A percentile compares a stretch with the other conserved stretches of the same genome.
phyloP scores from a whole-genome alignment of 148 eudicot species.

The Fagopyrum tataricum region DNA sequence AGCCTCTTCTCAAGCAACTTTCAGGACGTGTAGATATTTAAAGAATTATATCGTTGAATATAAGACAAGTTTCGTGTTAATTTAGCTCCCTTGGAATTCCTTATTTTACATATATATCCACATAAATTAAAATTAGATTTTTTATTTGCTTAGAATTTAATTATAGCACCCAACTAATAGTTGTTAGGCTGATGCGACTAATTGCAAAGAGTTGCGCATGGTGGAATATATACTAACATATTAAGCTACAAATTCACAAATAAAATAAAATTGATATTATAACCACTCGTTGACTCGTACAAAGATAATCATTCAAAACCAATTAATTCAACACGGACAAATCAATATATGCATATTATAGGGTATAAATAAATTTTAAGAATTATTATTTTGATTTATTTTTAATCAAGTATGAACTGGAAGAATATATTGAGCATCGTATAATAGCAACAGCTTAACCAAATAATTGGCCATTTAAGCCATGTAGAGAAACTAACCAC shows the following conservation, averaged over 20 bases:
- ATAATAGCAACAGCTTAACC: neutral
- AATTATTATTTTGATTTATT: neutral
- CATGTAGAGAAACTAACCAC: neutral
- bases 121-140: neutral
- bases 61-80: neutral
- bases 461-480: neutral
- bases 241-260: neutral
- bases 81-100: neutral
- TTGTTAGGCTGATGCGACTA: slow-evolving; percentile 1
- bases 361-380: neutral
- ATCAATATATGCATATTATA: neutral
- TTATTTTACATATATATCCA: neutral
- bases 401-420: neutral
- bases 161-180: slow-evolving; percentile 7
- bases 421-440: neutral
- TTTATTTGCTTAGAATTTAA: neutral
- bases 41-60: too few relatives aligned
- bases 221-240: neutral
- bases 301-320: neutral
- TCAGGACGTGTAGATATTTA: too few relatives aligned
- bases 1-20: too few relatives aligned
- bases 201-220: neutral
- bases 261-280: neutral
- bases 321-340: neutral
- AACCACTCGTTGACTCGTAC: neutral